Evolutionary conservation across 176 grass and related monocot species (phyloP).

Genomic region (Triticum urartu): DNA sequence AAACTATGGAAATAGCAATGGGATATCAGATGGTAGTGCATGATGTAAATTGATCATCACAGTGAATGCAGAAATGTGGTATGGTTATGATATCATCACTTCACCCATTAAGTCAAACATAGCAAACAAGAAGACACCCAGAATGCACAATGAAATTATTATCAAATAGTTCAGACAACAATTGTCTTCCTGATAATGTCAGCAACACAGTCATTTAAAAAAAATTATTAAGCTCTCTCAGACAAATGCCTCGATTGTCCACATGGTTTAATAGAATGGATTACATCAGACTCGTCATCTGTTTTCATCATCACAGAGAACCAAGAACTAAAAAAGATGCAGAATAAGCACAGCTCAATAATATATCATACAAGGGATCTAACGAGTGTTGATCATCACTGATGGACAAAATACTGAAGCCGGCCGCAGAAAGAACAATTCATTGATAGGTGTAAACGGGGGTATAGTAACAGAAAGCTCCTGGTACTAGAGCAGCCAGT

Average conservation of each 20-base stretch:
- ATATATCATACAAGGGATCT: too few species aligned
- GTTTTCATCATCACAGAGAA: neutral
- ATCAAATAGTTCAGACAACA: neutral
- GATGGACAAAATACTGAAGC: too few species aligned
- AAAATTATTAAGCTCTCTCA: neutral
- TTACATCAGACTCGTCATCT: neutral
- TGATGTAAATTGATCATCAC: conserved; percentile 45
- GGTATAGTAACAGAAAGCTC: conserved; percentile 43
- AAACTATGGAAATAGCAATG: neutral
- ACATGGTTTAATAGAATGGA: neutral
- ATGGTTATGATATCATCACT: conserved; percentile 48
- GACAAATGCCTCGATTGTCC: neutral
- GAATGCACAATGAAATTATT: neutral
- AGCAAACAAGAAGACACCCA: neutral
- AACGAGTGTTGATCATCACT: too few species aligned
- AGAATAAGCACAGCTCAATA: too few species aligned
- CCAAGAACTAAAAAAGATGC: too few species aligned
- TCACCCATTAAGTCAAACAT: neutral
- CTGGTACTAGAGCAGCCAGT: conserved; percentile 12
- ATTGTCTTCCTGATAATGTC: neutral
- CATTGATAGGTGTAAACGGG: neutral
- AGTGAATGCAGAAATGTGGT: conserved; percentile 40
- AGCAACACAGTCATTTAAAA: neutral
- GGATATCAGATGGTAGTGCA: conserved; percentile 70
- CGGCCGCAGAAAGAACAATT: too few species aligned